Base-by-base conservation (phyloP, 805 yeast genomes). In the Helenozyma rhizophorensis region DNA sequence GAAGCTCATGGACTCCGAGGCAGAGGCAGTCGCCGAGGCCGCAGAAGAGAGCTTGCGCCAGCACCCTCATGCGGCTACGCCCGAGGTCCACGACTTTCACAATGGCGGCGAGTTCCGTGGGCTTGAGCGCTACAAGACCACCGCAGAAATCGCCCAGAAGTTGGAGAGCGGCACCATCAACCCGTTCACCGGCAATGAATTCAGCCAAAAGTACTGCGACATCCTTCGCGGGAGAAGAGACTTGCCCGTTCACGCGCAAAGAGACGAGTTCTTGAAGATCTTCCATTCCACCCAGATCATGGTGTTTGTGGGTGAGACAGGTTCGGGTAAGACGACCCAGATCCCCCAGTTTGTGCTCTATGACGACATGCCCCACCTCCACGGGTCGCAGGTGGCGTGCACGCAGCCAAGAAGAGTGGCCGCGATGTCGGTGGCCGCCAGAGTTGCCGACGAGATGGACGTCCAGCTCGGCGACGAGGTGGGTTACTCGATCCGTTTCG, bases 291-390 rank as follows among this genome's bases (percentile, higher is more conserved):
- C 90, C 23, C 98, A 90, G 62, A 84, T 90, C 55, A 83, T 93
- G 94, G 97, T 90, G 23, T 87, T 93, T 60, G 97, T 93, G 32
- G 98, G 98, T 69, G 98, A 90, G 58, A 90, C 98, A 4, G 98
- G 98, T 67, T 87, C 96, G 19, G 98, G 98, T 76, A 90, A 90
- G 62, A 90, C 97, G 16, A 90, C 98, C 1, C 98, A 90, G 65
- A 89, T 90, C 43, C 97, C 98, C 3, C 98, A 90, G 62, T 93
- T 89, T 62, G 96, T 90, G 14, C 65, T 81, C 30, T 87, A 76
- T 51, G 97, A 93, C 56, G 97, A 89, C 48, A 74, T 90, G 74
- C 96, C 97, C 12, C 96, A 87, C 51, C 66, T 87, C 45, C 64
- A 65, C 32, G 89, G 90, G 4, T 79, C 79, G 11, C 90, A 81